Evolutionary conservation across 2,329 filamentous ascomycete genomes (phyloP).

Genomic region (Macroventuria anomochaeta): DNA sequence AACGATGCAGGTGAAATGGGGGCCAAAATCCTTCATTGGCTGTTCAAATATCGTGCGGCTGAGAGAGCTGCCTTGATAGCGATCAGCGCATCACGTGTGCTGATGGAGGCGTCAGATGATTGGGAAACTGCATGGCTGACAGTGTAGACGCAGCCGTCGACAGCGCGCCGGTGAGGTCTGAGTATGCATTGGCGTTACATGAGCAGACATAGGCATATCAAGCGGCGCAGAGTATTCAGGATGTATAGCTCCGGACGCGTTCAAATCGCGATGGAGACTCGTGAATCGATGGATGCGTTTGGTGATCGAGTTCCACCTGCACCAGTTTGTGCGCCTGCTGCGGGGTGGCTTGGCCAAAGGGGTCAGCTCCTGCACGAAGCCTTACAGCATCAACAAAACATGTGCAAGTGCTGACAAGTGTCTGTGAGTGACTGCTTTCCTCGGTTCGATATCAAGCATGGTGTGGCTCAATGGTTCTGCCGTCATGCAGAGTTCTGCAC

Average conservation of each 20-base stretch:
- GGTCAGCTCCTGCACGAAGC: neutral
- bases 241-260: too few species aligned
- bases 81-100: neutral
- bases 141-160: neutral
- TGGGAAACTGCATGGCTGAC: neutral
- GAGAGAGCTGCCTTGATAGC: neutral
- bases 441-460: neutral
- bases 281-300: neutral
- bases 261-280: too few species aligned
- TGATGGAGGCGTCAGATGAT: slow-evolving; percentile 1
- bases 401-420: neutral
- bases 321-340: neutral
- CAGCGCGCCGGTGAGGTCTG: neutral
- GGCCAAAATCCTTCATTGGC: slow-evolving; percentile 1
- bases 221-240: too few species aligned
- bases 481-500: neutral
- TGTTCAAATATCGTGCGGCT: neutral
- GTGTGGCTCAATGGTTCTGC: neutral
- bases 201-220: neutral
- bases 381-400: neutral
- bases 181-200: neutral
- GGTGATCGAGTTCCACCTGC: neutral
- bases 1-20: neutral
- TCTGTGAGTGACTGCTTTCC: neutral
- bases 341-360: neutral